Conservation (phyloP, 768 basidiomycete species). For the Mycena crocata region DNA sequence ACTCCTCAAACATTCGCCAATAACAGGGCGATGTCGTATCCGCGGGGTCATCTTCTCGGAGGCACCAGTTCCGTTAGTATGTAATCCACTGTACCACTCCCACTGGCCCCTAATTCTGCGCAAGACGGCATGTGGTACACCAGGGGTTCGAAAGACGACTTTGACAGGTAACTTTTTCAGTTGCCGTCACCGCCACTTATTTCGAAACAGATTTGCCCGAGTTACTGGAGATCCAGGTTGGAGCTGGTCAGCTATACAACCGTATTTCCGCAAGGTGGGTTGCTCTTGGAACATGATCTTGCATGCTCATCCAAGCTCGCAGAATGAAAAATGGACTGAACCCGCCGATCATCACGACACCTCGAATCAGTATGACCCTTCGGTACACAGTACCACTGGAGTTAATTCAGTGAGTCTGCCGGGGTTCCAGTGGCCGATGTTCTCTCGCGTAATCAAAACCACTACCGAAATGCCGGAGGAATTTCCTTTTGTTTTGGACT, state of each 20-base stretch:
- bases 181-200: too few species aligned
- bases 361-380: conserved; percentile 49
- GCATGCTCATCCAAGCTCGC: neutral
- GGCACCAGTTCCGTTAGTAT: conserved; percentile 45
- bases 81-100: neutral
- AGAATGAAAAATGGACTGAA: conserved; percentile 52
- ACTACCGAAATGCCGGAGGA: conserved; percentile 41
- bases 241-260: conserved; percentile 47
- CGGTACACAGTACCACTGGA: conserved; percentile 50
- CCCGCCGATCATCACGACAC: conserved; percentile 54
- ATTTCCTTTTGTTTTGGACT: conserved; percentile 44
- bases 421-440: conserved; percentile 48
- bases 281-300: neutral
- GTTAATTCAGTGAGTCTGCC: conserved; percentile 46
- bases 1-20: conserved; percentile 41
- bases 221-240: conserved; percentile 50
- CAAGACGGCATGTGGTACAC: conserved; percentile 47
- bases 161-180: too few species aligned
- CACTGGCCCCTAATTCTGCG: neutral
- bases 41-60: conserved; percentile 44
- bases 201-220: too few species aligned
- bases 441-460: conserved; percentile 42
- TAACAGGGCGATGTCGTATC: conserved; percentile 37
- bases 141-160: conserved; percentile 47
- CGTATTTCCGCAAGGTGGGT: conserved; percentile 44